Percentiles rank a stretch among this genome's conserved stretches.
phyloP scores from a whole-genome alignment of 2,329 filamentous ascomycete genomes.

The Talaromyces piceae region DNA sequence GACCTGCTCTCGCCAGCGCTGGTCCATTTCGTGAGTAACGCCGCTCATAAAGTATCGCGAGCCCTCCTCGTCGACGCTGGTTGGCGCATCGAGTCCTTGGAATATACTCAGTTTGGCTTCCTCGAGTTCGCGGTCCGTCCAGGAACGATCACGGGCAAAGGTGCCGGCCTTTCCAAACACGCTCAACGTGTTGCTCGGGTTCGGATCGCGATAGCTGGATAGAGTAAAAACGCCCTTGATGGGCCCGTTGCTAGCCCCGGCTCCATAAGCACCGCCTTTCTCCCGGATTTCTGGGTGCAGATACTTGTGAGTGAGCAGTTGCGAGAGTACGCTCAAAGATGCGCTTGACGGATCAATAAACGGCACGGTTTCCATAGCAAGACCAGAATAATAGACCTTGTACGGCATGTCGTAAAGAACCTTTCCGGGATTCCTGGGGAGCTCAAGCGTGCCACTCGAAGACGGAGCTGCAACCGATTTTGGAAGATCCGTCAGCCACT shows the following conservation, averaged over 20 bases:
- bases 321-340: conserved; percentile 77
- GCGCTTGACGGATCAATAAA: conserved; percentile 71
- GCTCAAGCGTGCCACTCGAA: conserved; percentile 25
- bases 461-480: conserved; percentile 32
- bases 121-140: conserved; percentile 79
- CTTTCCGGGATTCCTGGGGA: conserved; percentile 42
- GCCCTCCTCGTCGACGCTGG: conserved; percentile 79
- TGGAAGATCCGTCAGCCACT: conserved; percentile 61
- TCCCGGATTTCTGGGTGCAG: conserved; percentile 96
- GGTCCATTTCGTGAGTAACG: conserved; percentile 81
- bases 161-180: conserved; percentile 76
- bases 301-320: conserved; percentile 92
- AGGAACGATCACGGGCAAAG: conserved; percentile 74
- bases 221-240: conserved; percentile 85
- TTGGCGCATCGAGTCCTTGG: conserved; percentile 81
- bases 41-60: conserved; percentile 79
- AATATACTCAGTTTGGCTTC: conserved; percentile 96
- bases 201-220: conserved; percentile 95
- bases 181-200: conserved; percentile 77
- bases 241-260: conserved; percentile 73
- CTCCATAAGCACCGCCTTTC: conserved; percentile 94
- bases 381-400: conserved; percentile 89
- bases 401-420: conserved; percentile 92
- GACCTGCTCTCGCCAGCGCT: conserved; percentile 71
- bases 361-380: conserved; percentile 73